Base-by-base conservation (phyloP, 1,139 yeast genomes). In the Yamadazyma mexicana region DNA sequence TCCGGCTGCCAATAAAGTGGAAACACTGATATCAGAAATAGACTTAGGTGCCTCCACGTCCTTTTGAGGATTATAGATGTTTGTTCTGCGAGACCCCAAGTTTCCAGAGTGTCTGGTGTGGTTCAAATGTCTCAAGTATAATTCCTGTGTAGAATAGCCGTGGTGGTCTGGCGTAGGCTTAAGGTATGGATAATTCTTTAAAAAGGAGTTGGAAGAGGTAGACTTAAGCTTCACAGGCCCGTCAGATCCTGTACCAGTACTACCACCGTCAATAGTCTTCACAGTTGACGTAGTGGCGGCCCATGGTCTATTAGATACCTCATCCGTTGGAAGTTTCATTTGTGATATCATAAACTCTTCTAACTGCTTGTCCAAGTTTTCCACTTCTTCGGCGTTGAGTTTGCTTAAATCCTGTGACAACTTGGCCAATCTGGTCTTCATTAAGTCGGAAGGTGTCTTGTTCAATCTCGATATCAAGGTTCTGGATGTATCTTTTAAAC, bases 1-100 rank as follows among this genome's bases (percentile, higher is more conserved):
- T 33, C 97, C 98, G 0, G 98, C 88, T 4, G 97, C 95, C 62
- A 91, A 61, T 39, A 91, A 73, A 42, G 81, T 80, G 20, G 87
- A 69, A 25, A 88, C 67, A 1, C 92, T 73, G 10, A 86, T 59
- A 43, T 84, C 79, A 24, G 75, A 65, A 17, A 79, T 69, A 24
- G 72, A 56, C 25, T 73, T 69, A 11, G 96, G 96, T 17, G 67
- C 61, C 39, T 71, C 69, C 22, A 83, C 71, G 46, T 86, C 87
- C 48, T 75, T 70, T 55, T 83, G 81, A 17, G 96, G 95, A 39
- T 66, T 64, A 58, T 87, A 87, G 8, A 86, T 80, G 42, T 81
- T 69, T 27, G 69, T 62, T 9, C 87, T 54, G n/a, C 64, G 55
- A 1, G 95, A 81, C 0, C 98, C 98, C 34, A 85, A 64, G 33